A percentile compares a stretch with the other conserved stretches of the same genome.
These are phyloP conservation scores for Emmonsiellopsis sp. DNA, from an alignment of 2,329 filamentous ascomycete species.

Conservation along the genomic window DNA sequence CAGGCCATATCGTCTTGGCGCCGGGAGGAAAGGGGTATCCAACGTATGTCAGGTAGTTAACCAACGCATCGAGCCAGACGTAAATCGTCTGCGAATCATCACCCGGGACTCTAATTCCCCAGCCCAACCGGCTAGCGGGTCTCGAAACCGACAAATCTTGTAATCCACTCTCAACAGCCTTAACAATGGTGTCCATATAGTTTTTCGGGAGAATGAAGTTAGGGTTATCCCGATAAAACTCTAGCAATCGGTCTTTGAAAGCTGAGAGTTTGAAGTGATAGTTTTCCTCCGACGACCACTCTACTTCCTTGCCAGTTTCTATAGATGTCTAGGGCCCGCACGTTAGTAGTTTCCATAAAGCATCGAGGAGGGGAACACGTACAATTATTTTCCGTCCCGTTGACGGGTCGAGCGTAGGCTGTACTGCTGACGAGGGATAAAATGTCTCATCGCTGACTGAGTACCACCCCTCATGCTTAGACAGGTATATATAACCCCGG, in stretches of 20 bases:
- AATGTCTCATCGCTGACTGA: slow-evolving; percentile 95
- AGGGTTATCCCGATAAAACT: slow-evolving; percentile 71
- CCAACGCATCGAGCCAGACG: slow-evolving; percentile 91
- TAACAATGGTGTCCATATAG: slow-evolving; percentile 69
- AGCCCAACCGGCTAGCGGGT: slow-evolving; percentile 65
- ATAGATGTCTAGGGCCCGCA: slow-evolving; percentile 46
- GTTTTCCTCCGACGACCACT: slow-evolving; percentile 88
- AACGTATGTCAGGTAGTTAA: slow-evolving; percentile 85
- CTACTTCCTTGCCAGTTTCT: slow-evolving; percentile 86
- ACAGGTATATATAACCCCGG: slow-evolving; percentile 69
- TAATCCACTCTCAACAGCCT: slow-evolving; percentile 67
- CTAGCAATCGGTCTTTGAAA: slow-evolving; percentile 67
- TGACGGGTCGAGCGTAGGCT: slow-evolving; percentile 63
- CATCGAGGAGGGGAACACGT: slow-evolving; percentile 7
- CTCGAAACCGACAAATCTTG: slow-evolving; percentile 85
- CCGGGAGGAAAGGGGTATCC: slow-evolving; percentile 70
- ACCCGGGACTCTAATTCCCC: slow-evolving; percentile 83
- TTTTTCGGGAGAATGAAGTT: slow-evolving; percentile 63
- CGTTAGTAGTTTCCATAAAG: slow-evolving; percentile 8
- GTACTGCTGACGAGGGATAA: slow-evolving; percentile 69
- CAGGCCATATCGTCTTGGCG: slow-evolving; percentile 69
- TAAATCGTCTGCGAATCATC: slow-evolving; percentile 87
- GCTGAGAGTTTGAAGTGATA: slow-evolving; percentile 90
- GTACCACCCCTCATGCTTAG: slow-evolving; percentile 91
- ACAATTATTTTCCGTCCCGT: slow-evolving; percentile 78